phyloP scores from a whole-genome alignment of 2,329 filamentous ascomycete species.

The Nemania abortiva region DNA sequence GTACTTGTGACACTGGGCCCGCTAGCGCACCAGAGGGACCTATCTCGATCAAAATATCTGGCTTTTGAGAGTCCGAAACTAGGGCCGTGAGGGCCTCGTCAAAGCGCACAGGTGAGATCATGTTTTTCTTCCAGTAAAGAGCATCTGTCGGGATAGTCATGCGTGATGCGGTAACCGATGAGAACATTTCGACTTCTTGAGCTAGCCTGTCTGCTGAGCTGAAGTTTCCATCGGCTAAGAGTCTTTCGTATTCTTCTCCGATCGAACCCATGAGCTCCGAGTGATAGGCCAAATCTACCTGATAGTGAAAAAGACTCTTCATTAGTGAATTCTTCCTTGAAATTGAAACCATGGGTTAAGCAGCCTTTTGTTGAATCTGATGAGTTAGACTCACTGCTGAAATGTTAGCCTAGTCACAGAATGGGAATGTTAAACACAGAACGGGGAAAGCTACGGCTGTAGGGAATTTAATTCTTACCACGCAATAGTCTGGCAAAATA shows the following conservation, averaged over 20 bases:
- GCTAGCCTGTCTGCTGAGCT: too few species aligned
- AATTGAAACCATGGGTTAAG: too few species aligned
- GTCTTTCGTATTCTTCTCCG: constrained; percentile 35
- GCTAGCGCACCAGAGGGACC: constrained; percentile 36
- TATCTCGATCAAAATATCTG: constrained; percentile 41
- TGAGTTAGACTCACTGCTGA: too few species aligned
- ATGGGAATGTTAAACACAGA: too few species aligned
- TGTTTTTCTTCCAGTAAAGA: constrained; percentile 45
- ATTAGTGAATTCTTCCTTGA: too few species aligned
- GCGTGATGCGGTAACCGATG: background rate
- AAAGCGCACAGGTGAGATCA: constrained; percentile 45
- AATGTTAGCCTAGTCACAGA: too few species aligned
- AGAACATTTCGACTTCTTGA: constrained; percentile 11
- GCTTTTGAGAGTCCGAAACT: background rate
- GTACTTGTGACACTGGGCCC: constrained; percentile 40
- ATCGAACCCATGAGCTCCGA: constrained; percentile 47
- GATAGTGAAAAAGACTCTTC: too few species aligned
- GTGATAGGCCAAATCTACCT: constrained; percentile 52
- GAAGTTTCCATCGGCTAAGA: constrained; percentile 3
- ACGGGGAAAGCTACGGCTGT: too few species aligned
- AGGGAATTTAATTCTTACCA: too few species aligned
- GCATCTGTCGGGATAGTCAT: background rate
- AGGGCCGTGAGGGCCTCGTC: constrained; percentile 32
- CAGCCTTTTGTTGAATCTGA: too few species aligned
- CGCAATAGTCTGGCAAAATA: too few species aligned